Evolutionary conservation across 208 protist species (phyloP).

Genomic region (Crithidia acanthocephali): DNA sequence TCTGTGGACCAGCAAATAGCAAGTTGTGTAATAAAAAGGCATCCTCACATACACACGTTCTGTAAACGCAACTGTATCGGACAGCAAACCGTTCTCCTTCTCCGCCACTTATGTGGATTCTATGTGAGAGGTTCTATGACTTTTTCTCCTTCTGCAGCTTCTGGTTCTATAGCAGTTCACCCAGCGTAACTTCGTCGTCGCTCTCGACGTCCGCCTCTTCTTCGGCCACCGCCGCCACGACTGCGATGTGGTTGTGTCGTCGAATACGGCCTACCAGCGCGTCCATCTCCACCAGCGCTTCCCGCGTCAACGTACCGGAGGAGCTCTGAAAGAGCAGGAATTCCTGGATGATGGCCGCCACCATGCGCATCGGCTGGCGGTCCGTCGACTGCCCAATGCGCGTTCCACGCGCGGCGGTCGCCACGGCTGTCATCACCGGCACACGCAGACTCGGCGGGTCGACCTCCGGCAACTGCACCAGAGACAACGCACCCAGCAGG

Average conservation of each 20-base stretch:
- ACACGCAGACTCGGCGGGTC: constrained; percentile 43
- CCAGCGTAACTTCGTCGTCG: constrained; percentile 21
- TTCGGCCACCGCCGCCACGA: constrained; percentile 18
- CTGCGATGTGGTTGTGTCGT: constrained; percentile 58
- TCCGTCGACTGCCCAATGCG: constrained; percentile 21
- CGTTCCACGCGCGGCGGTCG: constrained; percentile 38
- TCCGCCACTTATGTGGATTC: too few relatives aligned
- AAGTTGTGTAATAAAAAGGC: too few relatives aligned
- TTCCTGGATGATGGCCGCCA: constrained; percentile 87
- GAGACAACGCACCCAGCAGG: constrained; percentile 67
- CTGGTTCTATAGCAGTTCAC: constrained; percentile 20
- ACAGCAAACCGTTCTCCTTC: too few relatives aligned
- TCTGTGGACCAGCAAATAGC: too few relatives aligned
- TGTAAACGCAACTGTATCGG: too few relatives aligned
- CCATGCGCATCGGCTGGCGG: constrained; percentile 64
- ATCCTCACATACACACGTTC: too few relatives aligned
- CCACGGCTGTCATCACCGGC: constrained; percentile 70
- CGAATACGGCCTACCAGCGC: constrained; percentile 51
- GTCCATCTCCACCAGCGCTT: constrained; percentile 54
- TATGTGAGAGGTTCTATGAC: too few relatives aligned
- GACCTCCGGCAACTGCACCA: constrained; percentile 17
- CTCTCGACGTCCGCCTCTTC: not conserved
- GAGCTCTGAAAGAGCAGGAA: constrained; percentile 88
- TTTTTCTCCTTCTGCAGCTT: too few relatives aligned
- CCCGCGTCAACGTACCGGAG: constrained; percentile 66